Conservation (phyloP, 108 stramenopile species). For the Discostella stelligeroides region DNA sequence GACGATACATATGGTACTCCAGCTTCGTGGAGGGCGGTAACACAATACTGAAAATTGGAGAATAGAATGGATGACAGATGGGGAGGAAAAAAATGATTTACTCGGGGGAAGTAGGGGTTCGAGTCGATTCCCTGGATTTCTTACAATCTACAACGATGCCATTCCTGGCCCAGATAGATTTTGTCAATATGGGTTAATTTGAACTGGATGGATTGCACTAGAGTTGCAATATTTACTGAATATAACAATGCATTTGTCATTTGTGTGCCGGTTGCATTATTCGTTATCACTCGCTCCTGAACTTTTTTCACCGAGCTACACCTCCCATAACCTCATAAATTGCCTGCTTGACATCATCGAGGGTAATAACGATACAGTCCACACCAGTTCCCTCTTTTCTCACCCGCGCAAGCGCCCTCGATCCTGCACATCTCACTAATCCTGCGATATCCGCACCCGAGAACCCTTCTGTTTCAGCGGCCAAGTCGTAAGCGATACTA, state of each 20-base stretch:
- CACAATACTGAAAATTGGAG: not conserved
- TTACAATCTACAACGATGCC: too few relatives aligned
- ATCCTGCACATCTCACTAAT: constrained; percentile 86
- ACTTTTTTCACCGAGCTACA: not conserved
- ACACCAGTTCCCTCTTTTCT: constrained; percentile 70
- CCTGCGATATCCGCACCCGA: constrained; percentile 93
- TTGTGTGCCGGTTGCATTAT: constrained; percentile 61
- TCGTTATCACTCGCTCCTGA: constrained; percentile 72
- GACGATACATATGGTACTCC: constrained; percentile 99
- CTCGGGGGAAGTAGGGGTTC: too few relatives aligned
- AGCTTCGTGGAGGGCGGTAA: constrained; percentile 90
- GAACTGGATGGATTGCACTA: too few relatives aligned
- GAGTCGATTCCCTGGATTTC: too few relatives aligned
- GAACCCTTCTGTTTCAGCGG: constrained; percentile 67
- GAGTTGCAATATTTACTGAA: too few relatives aligned
- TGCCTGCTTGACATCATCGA: constrained; percentile 80
- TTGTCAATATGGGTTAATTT: too few relatives aligned
- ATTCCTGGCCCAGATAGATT: too few relatives aligned
- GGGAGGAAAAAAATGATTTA: not conserved
- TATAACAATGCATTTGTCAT: too few relatives aligned
- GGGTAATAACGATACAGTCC: constrained; percentile 67
- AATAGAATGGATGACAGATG: not conserved
- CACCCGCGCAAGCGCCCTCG: constrained; percentile 69
- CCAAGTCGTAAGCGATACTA: constrained; percentile 4
- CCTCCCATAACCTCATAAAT: constrained; percentile 51